Base-by-base conservation (phyloP, 345 rosid genomes). In the Citrus inodora region DNA sequence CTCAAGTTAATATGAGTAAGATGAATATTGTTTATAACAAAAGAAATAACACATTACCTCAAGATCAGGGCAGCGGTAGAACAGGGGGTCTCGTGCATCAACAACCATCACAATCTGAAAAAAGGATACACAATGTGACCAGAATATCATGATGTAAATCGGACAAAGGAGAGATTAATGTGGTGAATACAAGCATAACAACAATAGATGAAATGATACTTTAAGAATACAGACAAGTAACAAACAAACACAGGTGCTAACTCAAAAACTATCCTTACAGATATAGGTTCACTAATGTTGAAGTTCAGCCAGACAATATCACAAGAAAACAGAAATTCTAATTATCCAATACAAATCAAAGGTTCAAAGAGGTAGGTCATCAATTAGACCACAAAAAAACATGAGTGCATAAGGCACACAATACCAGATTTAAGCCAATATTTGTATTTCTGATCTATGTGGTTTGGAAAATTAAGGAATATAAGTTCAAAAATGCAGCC, bases 91-190 rank as follows among this genome's bases (percentile, higher is more conserved):
- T 78, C 98, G 86, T 59, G 97, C 97, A 88, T 94, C 99, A 86
- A 96, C 98, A 74, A 94, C 98, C 98, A 95, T 95, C 74, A 94
- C 99, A 59, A 95, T 87, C 98, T 95, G 90, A 78, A 85, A 78
- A 85, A 77, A 46, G 51, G 60, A 38, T 66, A 79, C 32, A 76
- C 22, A 68, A 78, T 24, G 16, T 6, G 16, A 51, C 64, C 66
- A 71, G 55, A 46, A 53, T 68, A 35, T 76, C 17, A 68, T 9
- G n/a, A 55, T 9, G 70, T 33, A 38, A 51, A 38, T 24, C 69
- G 48, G 28, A 76, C 53, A 60, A 60, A 62, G 17, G n/a, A 63
- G 53, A 59, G 56, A 55, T 56, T 58, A 21, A 74, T 25, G 25
- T 14, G 32, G 37, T 46, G 51, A 46, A 46, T 46, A 46, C 51